These are phyloP conservation scores for Fusarium oxysporum DNA, from an alignment of 2,329 filamentous ascomycete genomes.

Conservation along the genomic window DNA sequence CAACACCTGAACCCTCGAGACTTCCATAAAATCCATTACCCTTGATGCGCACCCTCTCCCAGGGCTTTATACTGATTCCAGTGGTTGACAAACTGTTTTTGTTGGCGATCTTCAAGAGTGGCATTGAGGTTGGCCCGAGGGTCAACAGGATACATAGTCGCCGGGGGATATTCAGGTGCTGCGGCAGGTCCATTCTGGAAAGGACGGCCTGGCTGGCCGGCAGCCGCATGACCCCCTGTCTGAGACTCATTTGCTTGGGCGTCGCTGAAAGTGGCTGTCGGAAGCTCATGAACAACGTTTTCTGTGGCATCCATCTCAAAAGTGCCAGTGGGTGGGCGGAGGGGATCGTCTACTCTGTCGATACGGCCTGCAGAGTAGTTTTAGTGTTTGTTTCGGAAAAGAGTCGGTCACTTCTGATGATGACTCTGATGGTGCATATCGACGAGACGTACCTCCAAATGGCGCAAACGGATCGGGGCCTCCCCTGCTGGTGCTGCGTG, in stretches of 20 bases:
- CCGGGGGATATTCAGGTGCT: conserved; percentile 9
- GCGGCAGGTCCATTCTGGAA: conserved; percentile 14
- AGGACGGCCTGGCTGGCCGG: conserved; percentile 10
- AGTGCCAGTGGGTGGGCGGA: conserved; percentile 44
- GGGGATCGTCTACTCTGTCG: conserved; percentile 47
- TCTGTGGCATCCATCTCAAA: conserved; percentile 55
- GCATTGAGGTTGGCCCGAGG: conserved; percentile 52
- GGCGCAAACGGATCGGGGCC: conserved; percentile 55
- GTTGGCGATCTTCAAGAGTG: conserved; percentile 44
- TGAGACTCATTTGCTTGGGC: conserved; percentile 16
- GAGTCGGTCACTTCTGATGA: neutral
- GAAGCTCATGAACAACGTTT: conserved; percentile 49
- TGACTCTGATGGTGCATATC: conserved; percentile 1
- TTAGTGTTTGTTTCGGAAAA: conserved; percentile 26
- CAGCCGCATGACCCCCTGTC: conserved; percentile 2
- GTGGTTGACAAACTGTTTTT: conserved; percentile 52
- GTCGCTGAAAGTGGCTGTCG: conserved; percentile 40
- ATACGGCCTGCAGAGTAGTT: conserved; percentile 47
- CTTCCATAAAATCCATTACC: conserved; percentile 1
- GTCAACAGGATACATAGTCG: conserved; percentile 38
- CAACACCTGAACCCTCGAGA: neutral
- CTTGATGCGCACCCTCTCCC: conserved; percentile 9
- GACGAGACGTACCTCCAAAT: conserved; percentile 56
- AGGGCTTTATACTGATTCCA: conserved; percentile 51
- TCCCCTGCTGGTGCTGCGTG: conserved; percentile 44